Base-by-base conservation (phyloP, 306 rosid species). In the Prunus dulcis region DNA sequence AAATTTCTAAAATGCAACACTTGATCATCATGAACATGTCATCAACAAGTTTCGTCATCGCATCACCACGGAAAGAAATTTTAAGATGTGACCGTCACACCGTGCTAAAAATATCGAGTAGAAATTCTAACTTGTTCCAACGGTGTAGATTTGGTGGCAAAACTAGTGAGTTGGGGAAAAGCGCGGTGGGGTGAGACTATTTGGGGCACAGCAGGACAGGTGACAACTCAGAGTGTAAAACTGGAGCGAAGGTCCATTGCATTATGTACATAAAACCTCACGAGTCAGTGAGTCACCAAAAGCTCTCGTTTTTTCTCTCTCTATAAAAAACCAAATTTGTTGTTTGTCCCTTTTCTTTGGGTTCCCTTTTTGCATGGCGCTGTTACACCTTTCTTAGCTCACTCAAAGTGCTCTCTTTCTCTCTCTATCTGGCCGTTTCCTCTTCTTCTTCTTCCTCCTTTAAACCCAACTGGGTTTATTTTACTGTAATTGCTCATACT, bases 281-380 rank as follows among this genome's bases (percentile, higher is more conserved):
- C 69, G 41, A 64, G 45, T 63, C 67, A 9, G 49, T 9, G 49
- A 18, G 27, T 64, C n/a, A 27, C 56, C 25, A 65, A 65, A 28
- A 6, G 27, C 64, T 2, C 41, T 62, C 58, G 11, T 41, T 25
- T 32, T 70, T n/a, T 73, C 52, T 51, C 77, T 45, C 34, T 11
- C 5, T 22, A 49, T 9, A 52, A 71, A 52, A 69, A 69, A 57
- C 77, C 30, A 63, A 67, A 60, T 75, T 72, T 74, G 75, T 81
- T 75, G 78, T 45, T 78, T 77, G 30, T 43, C 34, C 32, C 73
- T 55, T 68, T 49, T 69, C 63, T 77, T 69, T 60, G 47, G 61
- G 49, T 71, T 8, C 82, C 23, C 51, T 71, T 76, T 79, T 76
- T 84, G 90, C 93, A 86, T 89, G 93, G 89, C 87, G 81, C 84